Base-by-base conservation (phyloP, 176 grass and related monocot species). In the Juncus effusus region DNA sequence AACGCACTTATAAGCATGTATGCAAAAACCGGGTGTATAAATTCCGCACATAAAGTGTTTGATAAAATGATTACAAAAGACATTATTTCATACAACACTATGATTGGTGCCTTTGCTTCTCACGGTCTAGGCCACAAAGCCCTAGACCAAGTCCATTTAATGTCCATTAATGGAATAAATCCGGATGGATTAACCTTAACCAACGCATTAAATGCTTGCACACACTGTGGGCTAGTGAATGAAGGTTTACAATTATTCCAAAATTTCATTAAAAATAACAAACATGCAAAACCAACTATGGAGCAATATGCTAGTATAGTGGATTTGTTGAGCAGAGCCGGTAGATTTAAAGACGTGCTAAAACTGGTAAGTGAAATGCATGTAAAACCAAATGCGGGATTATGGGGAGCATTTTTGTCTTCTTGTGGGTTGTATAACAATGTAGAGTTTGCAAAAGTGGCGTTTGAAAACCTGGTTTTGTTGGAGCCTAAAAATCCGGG, bases 1-100 rank as follows among this genome's bases (percentile, higher is more conserved):
- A 95, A 89, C 44, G 74, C 83, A 3, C 39, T 86, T 80, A 72
- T 89, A 40, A 74, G 51, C 66, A 86, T 95, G 90, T 95, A 95
- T 60, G 63, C 83, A 0, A 69, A 62, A 1, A 62, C 60, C 3
- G 90, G 90, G 4, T 86, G 70, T 74, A 77, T 84, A 10, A 7
- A 51, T 0, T 58, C 73, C 40, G 86, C 86, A 3, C 70, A 56
- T 44, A 59, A 4, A 11, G 83, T 86, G 74, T 95, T 95, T 72
- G 71, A 64, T 8, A 76, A 76, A 69, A 84, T 81, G 40, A 60
- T 76, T 13, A 6, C 2, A 11, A 78, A 81, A 74, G 86, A 95
- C 51, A 63, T 79, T 0, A 75, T 83, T 6, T 88, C 85, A 13
- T 89, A 85, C 85, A 95, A 95, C 54, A 79, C 84, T 16, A 79